Evolutionary conservation across 164 flowering plant species (phyloP), one percentile per base, ranked within the genome.

Genomic region (Hamamelis virginiana): DNA sequence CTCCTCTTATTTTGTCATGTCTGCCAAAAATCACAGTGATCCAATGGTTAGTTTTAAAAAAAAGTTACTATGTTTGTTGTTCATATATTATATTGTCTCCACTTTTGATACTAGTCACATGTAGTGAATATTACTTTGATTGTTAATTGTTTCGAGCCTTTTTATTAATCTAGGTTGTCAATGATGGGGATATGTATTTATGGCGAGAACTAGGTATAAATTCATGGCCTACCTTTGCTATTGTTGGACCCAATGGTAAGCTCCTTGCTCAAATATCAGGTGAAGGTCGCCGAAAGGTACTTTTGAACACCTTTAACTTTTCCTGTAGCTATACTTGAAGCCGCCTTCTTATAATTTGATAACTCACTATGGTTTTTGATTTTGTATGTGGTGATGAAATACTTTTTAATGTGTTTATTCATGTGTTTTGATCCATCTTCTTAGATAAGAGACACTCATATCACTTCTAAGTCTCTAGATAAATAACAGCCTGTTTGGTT

Each of bases 161-260:
- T 55, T 22, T 5, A 28, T 64, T 23, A 8, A 33, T 47, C 9
- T 68, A 92, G 98, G 97, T 94, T 78, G 98, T 94, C 41, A 94
- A 94, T 82, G 98, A 94, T 78, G 97, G 92, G 62, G 98, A 94
- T 62, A 94, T 94, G 98, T 78, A 81, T 65, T 67, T 94, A 65
- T 94, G 97, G 98, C 75, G 94, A 75, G 96, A 90, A 77, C 77
- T 94, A 33, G 98, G 98, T 66, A 72, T 94, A 46, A 92, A 77
- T 76, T 94, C 98, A 65, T 94, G 98, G 98, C 98, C 98, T 51
- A 94, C 97, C 21, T 94, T 91, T 81, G 97, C 86, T 66, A 61
- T 94, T 69, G 85, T 94, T 73, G 85, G 94, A 45, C 97, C 98
- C 46, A 84, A 71, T 77, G 92, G 97, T 48, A 92, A 85, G 78